Base-by-base conservation (phyloP, 2,329 filamentous ascomycete species). In the Fusarium albidum region DNA sequence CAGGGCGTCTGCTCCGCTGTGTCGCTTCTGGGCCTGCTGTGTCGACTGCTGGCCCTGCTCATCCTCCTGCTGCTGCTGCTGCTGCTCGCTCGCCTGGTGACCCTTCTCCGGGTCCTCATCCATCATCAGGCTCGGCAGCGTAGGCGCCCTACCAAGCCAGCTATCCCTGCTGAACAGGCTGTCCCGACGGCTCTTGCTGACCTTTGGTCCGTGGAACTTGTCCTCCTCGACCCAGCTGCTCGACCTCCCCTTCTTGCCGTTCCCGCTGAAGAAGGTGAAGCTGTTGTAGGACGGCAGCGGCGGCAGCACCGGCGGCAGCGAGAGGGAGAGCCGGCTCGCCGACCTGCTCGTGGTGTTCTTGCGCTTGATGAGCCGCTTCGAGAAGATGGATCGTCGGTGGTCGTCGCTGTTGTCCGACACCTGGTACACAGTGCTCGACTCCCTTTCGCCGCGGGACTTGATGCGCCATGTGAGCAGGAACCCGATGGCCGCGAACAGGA, bases 191-290 rank as follows among this genome's bases (percentile, higher is more conserved):
- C 41, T 62, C 52, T 68, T 73, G 31, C 63, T 71, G 41, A 79
- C 65, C 58, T 69, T 72, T 9, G 79, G 79, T 5, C 79, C 79
- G 52, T 81, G 79, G n/a, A 80, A 69, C 47, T 73, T 75, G 42
- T 83, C 79, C 58, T 81, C 80, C 50, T 81, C 79, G 25, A 81
- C 77, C 79, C 79, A 82, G 14, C 73, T 75, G 37, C 52, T 63
- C 44, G 68, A 68, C 9, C 64, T 42, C 14, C 61, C 60, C 18
- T 51, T 57, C 27, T 60, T 63, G 57, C 66, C 63, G 61, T 72
- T 45, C 62, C 66, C 49, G 65, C 50, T 38, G 56, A 68, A 68
- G 28, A 72, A 64, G 11, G 35, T 59, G 25, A 71, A 63, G 52
- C 62, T 70, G 33, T 68, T 65, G n/a, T 72, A 66, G 26, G 70